phyloP scores from a whole-genome alignment of 1,139 yeast species.

The Pichia sorboxylosa region DNA sequence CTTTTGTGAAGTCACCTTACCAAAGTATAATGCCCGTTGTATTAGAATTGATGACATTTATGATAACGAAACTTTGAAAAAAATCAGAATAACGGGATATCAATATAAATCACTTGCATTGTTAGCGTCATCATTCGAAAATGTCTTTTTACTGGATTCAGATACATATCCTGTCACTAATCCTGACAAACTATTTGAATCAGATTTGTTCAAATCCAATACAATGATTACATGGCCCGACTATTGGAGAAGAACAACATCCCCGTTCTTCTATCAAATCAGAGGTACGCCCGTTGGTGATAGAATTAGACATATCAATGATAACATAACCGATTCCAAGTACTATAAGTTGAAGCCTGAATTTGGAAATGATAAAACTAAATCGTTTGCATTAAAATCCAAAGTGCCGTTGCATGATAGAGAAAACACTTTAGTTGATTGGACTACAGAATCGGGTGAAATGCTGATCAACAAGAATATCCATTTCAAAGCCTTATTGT shows the following conservation, averaged over 20 bases:
- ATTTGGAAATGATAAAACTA: constrained; percentile 6
- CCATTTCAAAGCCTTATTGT: constrained; percentile 39
- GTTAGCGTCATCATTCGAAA: constrained; percentile 38
- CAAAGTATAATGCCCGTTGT: constrained; percentile 39
- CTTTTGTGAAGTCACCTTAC: constrained; percentile 39
- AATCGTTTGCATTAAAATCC: no score
- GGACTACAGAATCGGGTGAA: constrained; percentile 54
- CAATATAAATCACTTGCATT: constrained; percentile 45
- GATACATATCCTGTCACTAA: constrained; percentile 42
- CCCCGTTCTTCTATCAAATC: constrained; percentile 46
- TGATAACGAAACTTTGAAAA: constrained; percentile 17
- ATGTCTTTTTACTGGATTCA: constrained; percentile 39
- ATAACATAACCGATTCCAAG: constrained; percentile 16
- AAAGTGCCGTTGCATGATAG: constrained; percentile 37
- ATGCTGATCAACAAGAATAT: constrained; percentile 39
- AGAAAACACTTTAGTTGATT: constrained; percentile 46
- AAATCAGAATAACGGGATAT: constrained; percentile 36
- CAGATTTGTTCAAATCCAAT: constrained; percentile 17
- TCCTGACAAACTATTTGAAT: constrained; percentile 31
- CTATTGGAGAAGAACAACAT: constrained; percentile 51
- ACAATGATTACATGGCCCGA: constrained; percentile 47
- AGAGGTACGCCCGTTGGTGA: constrained; percentile 27
- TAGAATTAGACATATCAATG: constrained; percentile 19
- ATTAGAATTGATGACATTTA: constrained; percentile 31
- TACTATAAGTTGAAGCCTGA: constrained; percentile 8